Evolutionary conservation across 768 basidiomycete genomes (phyloP), one percentile per base, ranked within the genome.

Genomic region (Arthromyces matolae): DNA sequence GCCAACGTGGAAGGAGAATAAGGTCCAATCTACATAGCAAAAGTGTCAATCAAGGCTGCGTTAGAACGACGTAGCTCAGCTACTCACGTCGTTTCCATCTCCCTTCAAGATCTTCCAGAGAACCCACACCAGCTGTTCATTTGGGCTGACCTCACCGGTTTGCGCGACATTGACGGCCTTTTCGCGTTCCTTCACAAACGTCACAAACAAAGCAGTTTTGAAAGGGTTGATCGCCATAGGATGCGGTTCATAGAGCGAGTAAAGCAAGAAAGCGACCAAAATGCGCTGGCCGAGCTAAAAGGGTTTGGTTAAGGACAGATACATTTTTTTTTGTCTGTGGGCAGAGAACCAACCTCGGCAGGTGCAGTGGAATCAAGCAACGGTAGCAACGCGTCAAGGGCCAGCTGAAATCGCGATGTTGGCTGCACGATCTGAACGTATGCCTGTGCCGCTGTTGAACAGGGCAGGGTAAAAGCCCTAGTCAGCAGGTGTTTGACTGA

Each of bases 21-120:
- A 51, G 87, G 85, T 53, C 84, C 87, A 65, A 91, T 86, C 88
- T 90, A 48, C n/a, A n/a, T n/a, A n/a, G n/a, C n/a, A n/a, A n/a
- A n/a, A 33, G 20, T 10, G 32, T 25, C n/a, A 39, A 22, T 20
- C 47, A 38, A 44, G 37, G 33, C 18, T 42, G 46, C 20, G 13
- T 22, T 40, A 7, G 12, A 40, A 18, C 22, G 16, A 39, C 14
- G 22, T 13, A 27, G 43, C 19, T 36, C 49, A 29, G 22, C 18
- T 29, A 73, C 81, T 56, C 53, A 89, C 88, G 72, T 90, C 87
- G 50, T 80, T 82, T 16, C 88, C 88, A 61, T 89, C 86, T 43
- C 88, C 89, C 63, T 81, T 86, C 45, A 90, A 68, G 47, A 90
- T 86, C 68, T 90, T 90, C 87, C 87, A 90, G 50, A 90, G 71